Conservation (phyloP, 257 asterid genomes). For the Salvia hispanica region DNA sequence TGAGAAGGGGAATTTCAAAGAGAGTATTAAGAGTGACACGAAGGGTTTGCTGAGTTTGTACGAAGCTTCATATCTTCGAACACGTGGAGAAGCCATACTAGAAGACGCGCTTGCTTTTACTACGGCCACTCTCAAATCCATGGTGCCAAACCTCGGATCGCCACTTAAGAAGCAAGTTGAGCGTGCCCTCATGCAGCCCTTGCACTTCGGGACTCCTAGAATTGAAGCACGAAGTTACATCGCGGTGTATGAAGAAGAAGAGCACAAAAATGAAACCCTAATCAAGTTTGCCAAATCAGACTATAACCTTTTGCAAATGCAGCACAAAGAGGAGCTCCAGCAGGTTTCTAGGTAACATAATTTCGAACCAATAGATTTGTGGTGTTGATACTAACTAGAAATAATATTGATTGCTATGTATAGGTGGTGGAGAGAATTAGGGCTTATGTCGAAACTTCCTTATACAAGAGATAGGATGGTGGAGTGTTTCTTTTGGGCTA, state of each 20-base stretch:
- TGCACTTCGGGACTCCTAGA: slow-evolving; percentile 21
- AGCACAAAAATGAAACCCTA: slow-evolving; percentile 12
- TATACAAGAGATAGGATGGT: slow-evolving; percentile 35
- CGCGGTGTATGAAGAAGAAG: slow-evolving; percentile 18
- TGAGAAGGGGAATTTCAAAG: slow-evolving; percentile 24
- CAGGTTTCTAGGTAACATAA: slow-evolving; percentile 19
- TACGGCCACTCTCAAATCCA: slow-evolving; percentile 7
- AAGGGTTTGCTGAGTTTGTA: slow-evolving; percentile 24
- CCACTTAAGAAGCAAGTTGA: neutral
- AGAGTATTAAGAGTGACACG: slow-evolving; percentile 7
- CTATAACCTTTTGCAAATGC: slow-evolving; percentile 24
- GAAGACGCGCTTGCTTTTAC: slow-evolving; percentile 34
- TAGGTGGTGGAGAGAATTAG: slow-evolving; percentile 36
- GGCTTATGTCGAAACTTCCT: slow-evolving; percentile 16
- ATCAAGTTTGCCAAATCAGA: slow-evolving; percentile 32
- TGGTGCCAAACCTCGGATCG: slow-evolving; percentile 10
- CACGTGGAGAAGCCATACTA: slow-evolving; percentile 12
- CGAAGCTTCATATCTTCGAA: slow-evolving; percentile 13
- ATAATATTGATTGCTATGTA: neutral
- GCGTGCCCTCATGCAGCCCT: slow-evolving; percentile 12
- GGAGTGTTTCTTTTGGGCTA: slow-evolving; percentile 24
- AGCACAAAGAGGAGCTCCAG: slow-evolving; percentile 24
- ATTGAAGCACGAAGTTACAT: slow-evolving; percentile 8
- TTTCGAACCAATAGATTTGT: neutral
- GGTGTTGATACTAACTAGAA: too few relatives aligned